Evolutionary conservation across 2,329 filamentous ascomycete genomes (phyloP).

Genomic region (Thermothelomyces thermophilus): DNA sequence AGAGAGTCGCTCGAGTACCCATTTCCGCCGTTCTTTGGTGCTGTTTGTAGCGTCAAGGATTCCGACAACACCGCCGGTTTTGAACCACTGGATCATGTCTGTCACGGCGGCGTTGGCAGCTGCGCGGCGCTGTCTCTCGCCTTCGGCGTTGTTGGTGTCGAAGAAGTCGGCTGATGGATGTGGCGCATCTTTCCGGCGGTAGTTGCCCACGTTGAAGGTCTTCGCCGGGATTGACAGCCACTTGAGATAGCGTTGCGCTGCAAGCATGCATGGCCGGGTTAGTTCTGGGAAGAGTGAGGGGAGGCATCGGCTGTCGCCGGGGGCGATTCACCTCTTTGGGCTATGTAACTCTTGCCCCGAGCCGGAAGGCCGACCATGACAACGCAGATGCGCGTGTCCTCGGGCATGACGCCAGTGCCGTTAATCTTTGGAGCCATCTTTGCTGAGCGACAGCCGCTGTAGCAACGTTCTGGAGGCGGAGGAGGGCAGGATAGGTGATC

Average conservation of each 20-base stretch:
- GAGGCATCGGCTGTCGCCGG: too few species aligned
- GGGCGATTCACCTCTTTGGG: slow-evolving; percentile 90
- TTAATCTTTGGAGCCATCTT: slow-evolving; percentile 49
- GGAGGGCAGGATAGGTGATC: slow-evolving; percentile 10
- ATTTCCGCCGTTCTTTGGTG: slow-evolving; percentile 79
- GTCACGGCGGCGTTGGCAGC: slow-evolving; percentile 86
- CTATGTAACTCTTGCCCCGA: slow-evolving; percentile 93
- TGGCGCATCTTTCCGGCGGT: slow-evolving; percentile 82
- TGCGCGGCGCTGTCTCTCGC: slow-evolving; percentile 78
- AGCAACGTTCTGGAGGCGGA: slow-evolving; percentile 8
- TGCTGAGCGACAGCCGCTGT: slow-evolving; percentile 12
- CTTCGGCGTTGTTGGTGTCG: slow-evolving; percentile 81
- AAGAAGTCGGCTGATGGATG: slow-evolving; percentile 94
- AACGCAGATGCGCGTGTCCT: slow-evolving; percentile 94
- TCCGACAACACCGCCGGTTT: slow-evolving; percentile 71
- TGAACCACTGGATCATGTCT: slow-evolving; percentile 95
- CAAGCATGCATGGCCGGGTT: slow-evolving; percentile 11
- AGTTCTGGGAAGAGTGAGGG: not conserved
- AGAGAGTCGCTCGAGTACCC: slow-evolving; percentile 78
- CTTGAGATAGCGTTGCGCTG: slow-evolving; percentile 86
- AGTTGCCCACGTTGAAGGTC: slow-evolving; percentile 96
- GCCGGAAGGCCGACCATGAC: slow-evolving; percentile 98
- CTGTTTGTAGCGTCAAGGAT: slow-evolving; percentile 97
- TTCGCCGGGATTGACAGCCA: slow-evolving; percentile 93
- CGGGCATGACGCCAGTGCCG: slow-evolving; percentile 73